Percentiles rank a stretch among this genome's conserved stretches.
phyloP scores from a whole-genome alignment of 2,329 filamentous ascomycete genomes.

The Botrytis squamosa region DNA sequence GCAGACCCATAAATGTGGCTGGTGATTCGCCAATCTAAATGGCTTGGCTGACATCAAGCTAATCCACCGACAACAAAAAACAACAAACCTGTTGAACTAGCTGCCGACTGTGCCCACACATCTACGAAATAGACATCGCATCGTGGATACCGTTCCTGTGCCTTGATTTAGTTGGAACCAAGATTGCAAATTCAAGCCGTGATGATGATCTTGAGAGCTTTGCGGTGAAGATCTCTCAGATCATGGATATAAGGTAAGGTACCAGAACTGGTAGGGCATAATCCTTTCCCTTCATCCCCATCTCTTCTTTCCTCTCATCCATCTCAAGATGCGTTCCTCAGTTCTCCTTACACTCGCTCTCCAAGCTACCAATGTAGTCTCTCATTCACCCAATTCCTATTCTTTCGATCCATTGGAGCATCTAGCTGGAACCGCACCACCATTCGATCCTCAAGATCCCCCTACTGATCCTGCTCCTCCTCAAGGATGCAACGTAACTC shows the following conservation, averaged over 20 bases:
- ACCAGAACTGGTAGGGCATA: not conserved
- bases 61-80: not conserved
- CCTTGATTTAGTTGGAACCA: constrained; percentile 11
- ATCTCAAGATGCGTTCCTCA: constrained; percentile 16
- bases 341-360: constrained; percentile 16
- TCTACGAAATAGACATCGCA: not conserved
- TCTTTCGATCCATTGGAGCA: constrained; percentile 49
- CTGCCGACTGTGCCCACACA: constrained; percentile 3
- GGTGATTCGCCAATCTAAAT: not conserved
- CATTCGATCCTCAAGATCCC: constrained; percentile 49
- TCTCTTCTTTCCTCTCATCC: not conserved
- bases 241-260: constrained; percentile 15
- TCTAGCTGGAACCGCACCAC: constrained; percentile 50
- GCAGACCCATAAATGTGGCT: not conserved
- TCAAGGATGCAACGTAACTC: constrained; percentile 51
- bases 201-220: not conserved
- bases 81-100: not conserved
- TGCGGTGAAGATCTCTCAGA: constrained; percentile 10
- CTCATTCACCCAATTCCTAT: constrained; percentile 36
- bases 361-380: constrained; percentile 17
- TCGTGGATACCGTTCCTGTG: not conserved
- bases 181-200: not conserved
- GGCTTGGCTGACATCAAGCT: constrained; percentile 20
- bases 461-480: constrained; percentile 47
- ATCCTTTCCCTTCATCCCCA: not conserved